Conservation (phyloP, 768 basidiomycete species). For the Mrakia gelida region DNA sequence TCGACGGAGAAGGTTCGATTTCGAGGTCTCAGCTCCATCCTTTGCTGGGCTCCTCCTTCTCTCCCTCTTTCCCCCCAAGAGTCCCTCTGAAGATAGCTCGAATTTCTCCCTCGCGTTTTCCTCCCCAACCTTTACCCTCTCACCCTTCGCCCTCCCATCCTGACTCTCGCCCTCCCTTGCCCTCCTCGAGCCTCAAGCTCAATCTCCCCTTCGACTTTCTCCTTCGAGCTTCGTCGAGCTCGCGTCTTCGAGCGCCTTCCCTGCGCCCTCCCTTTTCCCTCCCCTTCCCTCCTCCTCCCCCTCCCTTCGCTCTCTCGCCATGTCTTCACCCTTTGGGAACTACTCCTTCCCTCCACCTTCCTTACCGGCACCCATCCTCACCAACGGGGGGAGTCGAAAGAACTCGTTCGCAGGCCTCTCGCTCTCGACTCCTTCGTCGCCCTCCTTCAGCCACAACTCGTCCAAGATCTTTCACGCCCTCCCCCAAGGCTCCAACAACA, state of each 20-base stretch:
- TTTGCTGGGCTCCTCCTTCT: no score
- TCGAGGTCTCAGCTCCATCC: no score
- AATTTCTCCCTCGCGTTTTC: background rate
- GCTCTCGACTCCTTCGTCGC: background rate
- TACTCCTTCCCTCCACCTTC: background rate
- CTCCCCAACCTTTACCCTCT: background rate
- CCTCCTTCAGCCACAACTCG: background rate
- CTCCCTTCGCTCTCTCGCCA: background rate
- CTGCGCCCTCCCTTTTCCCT: background rate
- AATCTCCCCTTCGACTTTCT: background rate
- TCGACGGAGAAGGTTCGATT: no score
- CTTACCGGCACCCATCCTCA: background rate
- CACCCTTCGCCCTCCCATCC: no score
- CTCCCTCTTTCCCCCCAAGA: background rate
- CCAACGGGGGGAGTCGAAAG: background rate
- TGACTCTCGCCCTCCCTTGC: no score
- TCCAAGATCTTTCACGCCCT: conserved; percentile 12
- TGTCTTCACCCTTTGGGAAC: background rate
- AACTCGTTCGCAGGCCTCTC: conserved; percentile 10
- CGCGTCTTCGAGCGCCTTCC: background rate
- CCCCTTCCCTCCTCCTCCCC: background rate
- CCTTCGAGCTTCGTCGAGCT: background rate
- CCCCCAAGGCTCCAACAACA: background rate
- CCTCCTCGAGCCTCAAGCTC: no score
- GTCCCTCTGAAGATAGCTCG: background rate